These are phyloP conservation scores for Xerocomellus dryophilus DNA, from an alignment of 768 basidiomycete species.

Conservation along the genomic window DNA sequence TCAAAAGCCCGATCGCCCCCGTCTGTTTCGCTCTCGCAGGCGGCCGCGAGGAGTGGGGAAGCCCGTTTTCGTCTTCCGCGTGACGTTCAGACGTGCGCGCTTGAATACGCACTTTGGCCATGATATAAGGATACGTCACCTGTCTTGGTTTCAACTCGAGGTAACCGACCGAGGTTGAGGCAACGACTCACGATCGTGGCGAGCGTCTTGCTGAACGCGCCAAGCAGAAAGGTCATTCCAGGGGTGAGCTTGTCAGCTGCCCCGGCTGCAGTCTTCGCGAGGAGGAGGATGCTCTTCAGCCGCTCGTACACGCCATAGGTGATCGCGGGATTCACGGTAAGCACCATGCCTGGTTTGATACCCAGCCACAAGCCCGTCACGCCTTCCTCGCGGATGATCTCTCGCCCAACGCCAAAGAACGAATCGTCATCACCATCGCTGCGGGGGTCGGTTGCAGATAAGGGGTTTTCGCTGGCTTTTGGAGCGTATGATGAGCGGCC, in stretches of 20 bases:
- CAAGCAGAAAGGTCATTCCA: slow-evolving; percentile 77
- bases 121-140: slow-evolving; percentile 95
- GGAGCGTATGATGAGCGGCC: slow-evolving; percentile 40
- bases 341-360: slow-evolving; percentile 85
- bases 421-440: slow-evolving; percentile 51
- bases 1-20: slow-evolving; percentile 77
- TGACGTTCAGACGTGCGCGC: slow-evolving; percentile 64
- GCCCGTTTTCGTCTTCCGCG: slow-evolving; percentile 29
- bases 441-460: neutral
- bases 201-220: slow-evolving; percentile 90
- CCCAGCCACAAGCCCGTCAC: slow-evolving; percentile 90
- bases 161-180: too few species aligned
- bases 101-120: slow-evolving; percentile 96
- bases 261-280: slow-evolving; percentile 47
- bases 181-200: slow-evolving; percentile 77
- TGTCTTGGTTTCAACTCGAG: slow-evolving; percentile 27
- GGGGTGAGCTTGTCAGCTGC: slow-evolving; percentile 65
- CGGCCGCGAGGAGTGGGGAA: neutral
- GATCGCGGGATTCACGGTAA: slow-evolving; percentile 96
- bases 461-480: neutral
- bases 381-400: slow-evolving; percentile 89
- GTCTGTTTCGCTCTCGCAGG: slow-evolving; percentile 43
- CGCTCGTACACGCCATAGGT: slow-evolving; percentile 96
- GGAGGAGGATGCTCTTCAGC: slow-evolving; percentile 69
- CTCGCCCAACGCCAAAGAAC: slow-evolving; percentile 73